Evolutionary conservation across 2,329 filamentous ascomycete genomes (phyloP), one percentile per base, ranked within the genome.

Genomic region (Sordariomycetes sp.): DNA sequence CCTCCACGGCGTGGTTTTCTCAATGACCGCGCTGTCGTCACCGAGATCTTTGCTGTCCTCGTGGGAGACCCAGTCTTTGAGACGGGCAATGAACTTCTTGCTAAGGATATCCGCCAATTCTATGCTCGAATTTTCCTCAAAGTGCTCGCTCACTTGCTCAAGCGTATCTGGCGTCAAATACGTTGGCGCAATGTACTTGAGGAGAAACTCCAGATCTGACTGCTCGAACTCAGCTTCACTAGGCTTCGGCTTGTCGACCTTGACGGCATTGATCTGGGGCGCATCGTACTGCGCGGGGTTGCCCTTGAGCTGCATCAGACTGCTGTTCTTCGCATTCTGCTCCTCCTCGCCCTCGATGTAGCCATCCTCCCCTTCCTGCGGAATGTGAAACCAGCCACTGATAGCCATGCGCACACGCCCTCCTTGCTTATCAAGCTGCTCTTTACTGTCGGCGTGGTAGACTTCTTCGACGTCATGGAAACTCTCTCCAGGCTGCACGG

Each of bases 391-490:
- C 92, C 92, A 98, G 34, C 92, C 92, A 53, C 86, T 94, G 52
- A 98, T 94, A 33, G 92, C 92, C 90, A 98, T 96, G 45, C 92
- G 80, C 32, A 95, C 77, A 31, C 86, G 75, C 1, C 81, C 82
- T 14, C 82, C 81, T 38, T 88, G 74, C 56, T 70, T 76, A 53
- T 70, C 71, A 35, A 78, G 72, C 58, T 75, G 73, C 47, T 64
- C 71, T 53, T 64, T 66, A 39, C 54, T 68, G 42, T 63, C 66
- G 49, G 76, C 70, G 54, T 84, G 78, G 61, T 95, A 96, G 5
- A 98, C 92, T 61, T 98, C 92, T 62, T 96, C 90, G 36, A 98
- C 92, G 55, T 98, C 92, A 60, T 98, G 92, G 60, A 96, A 98
- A 57, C 90, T 96, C 70, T 94, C 81, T n/a, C 92, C 92, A 1